These are phyloP conservation scores for Mycosphaerelloides madeirae DNA, from an alignment of 2,329 filamentous ascomycete genomes.

Conservation along the genomic window DNA sequence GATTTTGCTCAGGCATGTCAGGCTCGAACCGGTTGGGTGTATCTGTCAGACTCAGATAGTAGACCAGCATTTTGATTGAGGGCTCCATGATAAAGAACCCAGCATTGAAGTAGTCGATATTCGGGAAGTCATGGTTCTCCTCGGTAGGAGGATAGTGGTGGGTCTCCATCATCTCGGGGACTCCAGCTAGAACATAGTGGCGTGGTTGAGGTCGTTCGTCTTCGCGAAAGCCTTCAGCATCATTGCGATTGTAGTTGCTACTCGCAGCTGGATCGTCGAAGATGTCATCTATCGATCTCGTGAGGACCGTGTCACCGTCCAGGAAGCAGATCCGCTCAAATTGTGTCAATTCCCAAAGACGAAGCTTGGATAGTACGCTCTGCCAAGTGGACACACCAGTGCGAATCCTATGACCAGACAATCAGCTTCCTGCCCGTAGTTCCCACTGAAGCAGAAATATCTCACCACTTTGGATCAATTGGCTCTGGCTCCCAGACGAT, in stretches of 20 bases:
- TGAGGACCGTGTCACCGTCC: constrained; percentile 28
- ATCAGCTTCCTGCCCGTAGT: neutral
- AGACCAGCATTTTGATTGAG: constrained; percentile 26
- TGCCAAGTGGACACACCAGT: constrained; percentile 24
- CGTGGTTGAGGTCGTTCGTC: neutral
- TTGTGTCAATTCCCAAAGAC: constrained; percentile 36
- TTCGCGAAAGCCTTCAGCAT: neutral
- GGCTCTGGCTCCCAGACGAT: constrained; percentile 20
- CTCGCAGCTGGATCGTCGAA: constrained; percentile 30
- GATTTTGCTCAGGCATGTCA: constrained; percentile 34
- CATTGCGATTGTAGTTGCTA: neutral
- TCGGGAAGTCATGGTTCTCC: constrained; percentile 28
- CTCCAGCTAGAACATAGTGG: neutral
- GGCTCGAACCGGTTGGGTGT: constrained; percentile 32
- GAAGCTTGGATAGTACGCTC: constrained; percentile 38
- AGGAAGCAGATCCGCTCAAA: constrained; percentile 35
- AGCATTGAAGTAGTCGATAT: constrained; percentile 32
- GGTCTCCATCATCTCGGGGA: constrained; percentile 31
- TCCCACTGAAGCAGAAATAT: neutral
- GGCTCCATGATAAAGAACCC: constrained; percentile 37
- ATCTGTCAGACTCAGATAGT: constrained; percentile 31
- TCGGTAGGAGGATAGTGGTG: constrained; percentile 35
- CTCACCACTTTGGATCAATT: constrained; percentile 12
- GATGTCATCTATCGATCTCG: constrained; percentile 13
- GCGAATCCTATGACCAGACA: constrained; percentile 1